Evolutionary conservation across 768 basidiomycete species (phyloP).

Genomic region (Lactifluus hygrophoroides): DNA sequence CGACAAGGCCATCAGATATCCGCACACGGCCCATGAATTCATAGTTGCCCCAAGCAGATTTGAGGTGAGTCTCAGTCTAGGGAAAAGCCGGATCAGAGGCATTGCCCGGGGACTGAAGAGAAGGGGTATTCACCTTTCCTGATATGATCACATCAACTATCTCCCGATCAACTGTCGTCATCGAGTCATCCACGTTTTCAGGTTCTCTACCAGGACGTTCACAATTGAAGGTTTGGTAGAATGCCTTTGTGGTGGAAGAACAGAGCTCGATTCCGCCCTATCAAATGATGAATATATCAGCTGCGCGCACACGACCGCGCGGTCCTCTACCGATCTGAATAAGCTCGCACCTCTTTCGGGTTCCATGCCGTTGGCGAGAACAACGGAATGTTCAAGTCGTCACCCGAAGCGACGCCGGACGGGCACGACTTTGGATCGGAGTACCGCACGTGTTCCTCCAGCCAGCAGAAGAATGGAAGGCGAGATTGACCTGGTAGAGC

Average conservation of each 20-base stretch:
- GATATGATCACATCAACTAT: constrained; percentile 18
- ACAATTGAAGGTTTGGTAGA: constrained; percentile 13
- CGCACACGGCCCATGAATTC: constrained; percentile 16
- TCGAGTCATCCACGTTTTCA: background rate
- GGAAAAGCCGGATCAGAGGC: background rate
- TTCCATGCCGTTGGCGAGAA: background rate
- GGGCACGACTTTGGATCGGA: background rate
- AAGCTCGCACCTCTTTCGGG: constrained; percentile 5
- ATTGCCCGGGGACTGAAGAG: background rate
- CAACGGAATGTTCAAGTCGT: background rate
- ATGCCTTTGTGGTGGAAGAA: background rate
- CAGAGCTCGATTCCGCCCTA: constrained; percentile 9
- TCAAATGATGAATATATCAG: background rate
- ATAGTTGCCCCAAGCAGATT: constrained; percentile 11
- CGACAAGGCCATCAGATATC: constrained; percentile 18
- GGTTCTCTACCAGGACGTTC: background rate
- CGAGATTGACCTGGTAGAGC: background rate
- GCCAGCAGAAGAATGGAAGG: constrained; percentile 4
- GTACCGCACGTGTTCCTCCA: constrained; percentile 16
- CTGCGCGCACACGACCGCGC: background rate
- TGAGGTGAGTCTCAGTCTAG: constrained; percentile 6
- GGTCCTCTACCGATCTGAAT: background rate
- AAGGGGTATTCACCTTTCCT: constrained; percentile 7
- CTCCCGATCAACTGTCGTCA: background rate
- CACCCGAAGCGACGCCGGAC: background rate